These are phyloP conservation scores for Chamaecrista fasciculata DNA, from an alignment of 306 rosid species.

Conservation along the genomic window DNA sequence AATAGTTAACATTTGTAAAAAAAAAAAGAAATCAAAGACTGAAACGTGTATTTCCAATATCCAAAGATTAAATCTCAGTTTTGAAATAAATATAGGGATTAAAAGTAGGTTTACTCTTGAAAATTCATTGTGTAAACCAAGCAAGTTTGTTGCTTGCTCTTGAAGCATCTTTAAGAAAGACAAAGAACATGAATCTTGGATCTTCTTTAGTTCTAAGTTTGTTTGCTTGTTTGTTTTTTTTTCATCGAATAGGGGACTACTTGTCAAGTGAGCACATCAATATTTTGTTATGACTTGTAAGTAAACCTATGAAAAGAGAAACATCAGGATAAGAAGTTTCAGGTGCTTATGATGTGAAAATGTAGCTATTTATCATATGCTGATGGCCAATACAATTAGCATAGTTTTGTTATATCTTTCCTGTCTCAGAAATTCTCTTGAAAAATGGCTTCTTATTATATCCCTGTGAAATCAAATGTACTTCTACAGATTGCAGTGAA, in stretches of 20 bases:
- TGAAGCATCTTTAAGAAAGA: too few species aligned
- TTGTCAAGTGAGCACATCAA: not conserved
- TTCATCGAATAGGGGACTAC: not conserved
- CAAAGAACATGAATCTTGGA: too few species aligned
- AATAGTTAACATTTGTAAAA: too few species aligned
- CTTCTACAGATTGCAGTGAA: conserved; percentile 81
- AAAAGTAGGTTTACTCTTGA: too few species aligned
- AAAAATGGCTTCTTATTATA: not conserved
- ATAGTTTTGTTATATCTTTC: not conserved
- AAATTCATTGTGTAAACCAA: too few species aligned
- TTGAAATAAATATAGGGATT: too few species aligned
- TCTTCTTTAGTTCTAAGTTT: too few species aligned
- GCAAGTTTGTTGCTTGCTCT: too few species aligned
- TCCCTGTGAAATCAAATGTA: conserved; percentile 26
- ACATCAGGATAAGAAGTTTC: not conserved
- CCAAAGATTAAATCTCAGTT: too few species aligned
- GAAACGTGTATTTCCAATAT: too few species aligned
- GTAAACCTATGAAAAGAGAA: not conserved
- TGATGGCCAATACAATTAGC: not conserved
- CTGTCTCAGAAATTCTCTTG: not conserved
- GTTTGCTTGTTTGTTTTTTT: too few species aligned
- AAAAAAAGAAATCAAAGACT: too few species aligned
- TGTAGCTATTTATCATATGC: conserved; percentile 6
- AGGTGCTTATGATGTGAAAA: conserved; percentile 4
- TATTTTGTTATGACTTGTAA: not conserved